Conservation (phyloP, 257 asterid species). For the Solanum pennellii region DNA sequence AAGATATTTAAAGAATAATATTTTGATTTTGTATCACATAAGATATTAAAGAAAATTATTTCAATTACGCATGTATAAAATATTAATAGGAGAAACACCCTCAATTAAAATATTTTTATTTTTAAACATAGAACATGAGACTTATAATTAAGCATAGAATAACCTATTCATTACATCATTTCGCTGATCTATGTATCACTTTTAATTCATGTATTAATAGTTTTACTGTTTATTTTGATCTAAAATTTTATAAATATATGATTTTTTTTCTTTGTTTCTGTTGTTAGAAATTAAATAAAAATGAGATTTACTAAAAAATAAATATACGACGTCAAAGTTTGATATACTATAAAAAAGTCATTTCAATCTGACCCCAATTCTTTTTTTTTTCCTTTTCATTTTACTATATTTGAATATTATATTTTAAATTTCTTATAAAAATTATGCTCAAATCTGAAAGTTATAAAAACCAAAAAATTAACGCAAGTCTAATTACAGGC, state of each 20-base stretch:
- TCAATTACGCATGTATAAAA: not conserved
- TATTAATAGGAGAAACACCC: too few relatives aligned
- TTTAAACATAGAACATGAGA: not conserved
- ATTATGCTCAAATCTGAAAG: not conserved
- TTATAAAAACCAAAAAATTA: too few relatives aligned
- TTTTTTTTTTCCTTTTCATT: not conserved
- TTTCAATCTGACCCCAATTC: not conserved
- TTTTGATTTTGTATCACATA: too few relatives aligned
- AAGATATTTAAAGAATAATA: not conserved
- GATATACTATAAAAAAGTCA: not conserved
- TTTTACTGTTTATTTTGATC: not conserved
- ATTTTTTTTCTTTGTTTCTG: not conserved
- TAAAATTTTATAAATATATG: not conserved
- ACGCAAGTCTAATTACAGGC: not conserved
- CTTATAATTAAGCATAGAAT: not conserved
- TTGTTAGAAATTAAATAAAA: not conserved
- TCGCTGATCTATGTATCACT: not conserved
- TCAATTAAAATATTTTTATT: too few relatives aligned
- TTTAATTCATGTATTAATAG: not conserved
- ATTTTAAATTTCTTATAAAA: not conserved
- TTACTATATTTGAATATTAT: not conserved
- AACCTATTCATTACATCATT: rapidly evolving
- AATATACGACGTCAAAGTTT: not conserved
- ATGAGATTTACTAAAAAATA: not conserved
- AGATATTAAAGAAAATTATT: too few relatives aligned